These are phyloP conservation scores for carrot (Daucus carota) DNA, from an alignment of 129 eudicot genomes.

Conservation along the genomic window DNA sequence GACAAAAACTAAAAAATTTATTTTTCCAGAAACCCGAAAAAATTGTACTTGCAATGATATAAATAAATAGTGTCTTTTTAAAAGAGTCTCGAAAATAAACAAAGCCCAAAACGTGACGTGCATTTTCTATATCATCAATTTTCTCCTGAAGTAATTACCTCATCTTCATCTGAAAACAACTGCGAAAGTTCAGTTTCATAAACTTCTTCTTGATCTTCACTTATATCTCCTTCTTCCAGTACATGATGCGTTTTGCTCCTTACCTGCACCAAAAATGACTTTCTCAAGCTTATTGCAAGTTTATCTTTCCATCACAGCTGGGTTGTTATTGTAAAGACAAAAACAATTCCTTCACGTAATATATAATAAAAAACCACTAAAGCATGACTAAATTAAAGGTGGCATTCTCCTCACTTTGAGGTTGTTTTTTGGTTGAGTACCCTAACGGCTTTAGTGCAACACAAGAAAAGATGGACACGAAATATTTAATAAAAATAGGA, in stretches of 20 bases:
- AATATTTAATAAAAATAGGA: neutral
- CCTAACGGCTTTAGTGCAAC: neutral
- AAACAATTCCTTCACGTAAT: neutral
- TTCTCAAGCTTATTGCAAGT: neutral
- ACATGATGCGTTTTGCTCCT: conserved; percentile 12
- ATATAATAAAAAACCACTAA: neutral
- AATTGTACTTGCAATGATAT: no score
- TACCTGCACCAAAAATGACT: conserved; percentile 19
- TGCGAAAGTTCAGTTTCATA: conserved; percentile 71
- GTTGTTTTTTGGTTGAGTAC: neutral
- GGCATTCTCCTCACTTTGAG: conserved; percentile 3
- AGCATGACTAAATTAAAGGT: conserved; percentile 1
- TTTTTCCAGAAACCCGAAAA: no score
- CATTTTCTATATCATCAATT: no score
- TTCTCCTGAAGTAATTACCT: conserved; percentile 30
- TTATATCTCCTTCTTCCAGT: conserved; percentile 13
- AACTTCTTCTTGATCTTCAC: conserved; percentile 24
- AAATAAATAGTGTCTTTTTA: no score
- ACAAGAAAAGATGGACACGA: conserved; percentile 6
- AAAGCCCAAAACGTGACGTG: no score
- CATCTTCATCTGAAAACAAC: conserved; percentile 71
- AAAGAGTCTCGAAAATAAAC: no score
- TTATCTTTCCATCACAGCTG: neutral
- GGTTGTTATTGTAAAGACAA: neutral
- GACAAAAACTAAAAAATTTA: no score